Evolutionary conservation across 805 yeast species (phyloP).

Genomic region (Yarrowia divulgata): DNA sequence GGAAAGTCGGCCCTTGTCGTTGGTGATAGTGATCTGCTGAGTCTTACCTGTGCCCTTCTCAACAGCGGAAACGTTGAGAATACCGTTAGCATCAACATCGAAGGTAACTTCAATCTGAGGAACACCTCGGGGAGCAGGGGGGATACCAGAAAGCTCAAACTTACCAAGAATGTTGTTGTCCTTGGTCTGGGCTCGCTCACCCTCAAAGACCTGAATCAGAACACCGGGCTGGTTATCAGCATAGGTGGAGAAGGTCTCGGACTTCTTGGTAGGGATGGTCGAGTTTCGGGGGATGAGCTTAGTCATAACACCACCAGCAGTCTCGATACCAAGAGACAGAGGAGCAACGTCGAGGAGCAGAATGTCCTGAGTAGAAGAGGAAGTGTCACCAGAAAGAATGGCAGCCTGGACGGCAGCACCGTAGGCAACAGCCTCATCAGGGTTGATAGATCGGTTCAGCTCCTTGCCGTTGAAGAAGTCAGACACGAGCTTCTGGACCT

Average conservation of each 20-base stretch:
- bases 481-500: slow-evolving; percentile 18
- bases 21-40: slow-evolving; percentile 19
- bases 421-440: slow-evolving; percentile 18
- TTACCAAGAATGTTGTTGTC: slow-evolving; percentile 17
- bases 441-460: slow-evolving; percentile 19
- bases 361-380: slow-evolving; percentile 15
- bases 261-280: slow-evolving; percentile 14
- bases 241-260: slow-evolving; percentile 21
- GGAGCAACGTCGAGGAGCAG: slow-evolving; percentile 14
- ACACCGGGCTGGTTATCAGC: slow-evolving; percentile 21
- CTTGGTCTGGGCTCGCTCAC: slow-evolving; percentile 27
- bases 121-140: slow-evolving; percentile 17
- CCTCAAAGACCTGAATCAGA: slow-evolving; percentile 19
- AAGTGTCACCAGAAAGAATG: slow-evolving; percentile 8
- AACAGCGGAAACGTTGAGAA: slow-evolving; percentile 10
- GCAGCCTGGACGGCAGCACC: slow-evolving; percentile 16
- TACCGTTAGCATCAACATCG: slow-evolving; percentile 16
- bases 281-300: slow-evolving; percentile 27
- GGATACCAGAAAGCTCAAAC: slow-evolving; percentile 11
- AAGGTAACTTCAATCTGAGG: slow-evolving; percentile 16
- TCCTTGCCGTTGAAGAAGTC: slow-evolving; percentile 21
- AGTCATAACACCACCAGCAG: slow-evolving; percentile 17
- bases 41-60: slow-evolving; percentile 21
- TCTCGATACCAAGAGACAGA: slow-evolving; percentile 13
- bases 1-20: slow-evolving; percentile 26